These are phyloP conservation scores for Coemansia biformis DNA, from an alignment of 192 early-diverging fungal species.

Conservation along the genomic window DNA sequence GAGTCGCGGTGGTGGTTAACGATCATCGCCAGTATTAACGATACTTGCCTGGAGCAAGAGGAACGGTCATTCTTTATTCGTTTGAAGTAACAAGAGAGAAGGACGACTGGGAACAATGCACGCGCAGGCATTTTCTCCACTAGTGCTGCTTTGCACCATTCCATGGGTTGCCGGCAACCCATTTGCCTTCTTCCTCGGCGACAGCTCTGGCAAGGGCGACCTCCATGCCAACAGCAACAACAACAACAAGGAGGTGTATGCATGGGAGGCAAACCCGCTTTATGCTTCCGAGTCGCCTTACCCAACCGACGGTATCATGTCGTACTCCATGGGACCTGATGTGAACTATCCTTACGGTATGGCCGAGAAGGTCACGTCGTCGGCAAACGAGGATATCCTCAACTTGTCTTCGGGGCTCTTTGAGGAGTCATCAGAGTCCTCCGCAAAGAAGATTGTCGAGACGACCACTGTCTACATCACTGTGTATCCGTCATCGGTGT, in stretches of 20 bases:
- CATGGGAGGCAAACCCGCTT: constrained; percentile 12
- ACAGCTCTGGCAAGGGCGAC: too few relatives aligned
- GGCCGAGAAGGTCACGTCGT: constrained; percentile 13
- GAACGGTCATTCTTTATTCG: too few relatives aligned
- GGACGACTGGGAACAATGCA: too few relatives aligned
- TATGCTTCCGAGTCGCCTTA: constrained; percentile 25
- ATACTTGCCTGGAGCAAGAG: too few relatives aligned
- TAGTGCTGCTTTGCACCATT: constrained; percentile 3
- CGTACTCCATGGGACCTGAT: constrained; percentile 2
- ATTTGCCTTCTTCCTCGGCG: neutral
- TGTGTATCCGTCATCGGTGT: neutral
- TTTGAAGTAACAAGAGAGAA: too few relatives aligned
- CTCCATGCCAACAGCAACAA: neutral
- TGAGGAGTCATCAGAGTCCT: neutral
- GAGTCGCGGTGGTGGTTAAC: too few relatives aligned
- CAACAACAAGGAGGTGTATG: constrained; percentile 2
- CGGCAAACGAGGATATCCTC: neutral
- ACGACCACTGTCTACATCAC: constrained; percentile 10
- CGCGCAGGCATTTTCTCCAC: constrained; percentile 1
- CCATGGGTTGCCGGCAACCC: constrained; percentile 19
- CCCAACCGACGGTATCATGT: neutral
- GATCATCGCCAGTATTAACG: too few relatives aligned
- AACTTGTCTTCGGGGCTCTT: neutral
- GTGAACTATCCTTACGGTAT: constrained; percentile 5
- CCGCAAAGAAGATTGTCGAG: neutral